Conservation (phyloP, 352 stramenopile genomes). For the Blastocystis sp. region DNA sequence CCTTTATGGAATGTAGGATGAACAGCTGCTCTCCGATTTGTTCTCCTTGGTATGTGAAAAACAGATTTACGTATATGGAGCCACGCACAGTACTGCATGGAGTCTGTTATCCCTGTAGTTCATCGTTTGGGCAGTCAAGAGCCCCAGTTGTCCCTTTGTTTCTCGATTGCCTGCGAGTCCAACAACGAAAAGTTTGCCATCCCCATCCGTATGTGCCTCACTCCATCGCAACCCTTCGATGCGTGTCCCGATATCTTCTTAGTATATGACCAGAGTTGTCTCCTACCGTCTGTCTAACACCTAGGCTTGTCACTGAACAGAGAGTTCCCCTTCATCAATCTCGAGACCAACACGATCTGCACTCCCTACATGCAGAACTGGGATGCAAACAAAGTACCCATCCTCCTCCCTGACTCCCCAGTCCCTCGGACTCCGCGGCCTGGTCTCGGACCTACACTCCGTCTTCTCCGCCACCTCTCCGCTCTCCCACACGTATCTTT, state of each 20-base stretch:
- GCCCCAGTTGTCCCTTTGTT: not conserved
- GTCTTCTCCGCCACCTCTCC: not conserved
- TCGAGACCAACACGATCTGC: not conserved
- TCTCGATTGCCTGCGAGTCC: slow-evolving; percentile 13
- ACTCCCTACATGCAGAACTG: not conserved
- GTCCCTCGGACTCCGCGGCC: not conserved
- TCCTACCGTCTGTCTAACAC: not conserved
- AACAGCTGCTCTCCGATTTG: not conserved
- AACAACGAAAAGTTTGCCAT: not conserved
- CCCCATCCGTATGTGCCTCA: not conserved
- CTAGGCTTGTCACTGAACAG: not conserved
- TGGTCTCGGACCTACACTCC: not conserved
- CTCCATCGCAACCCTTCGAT: not conserved
- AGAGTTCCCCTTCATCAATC: not conserved
- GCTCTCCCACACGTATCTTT: not conserved
- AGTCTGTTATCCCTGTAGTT: not conserved
- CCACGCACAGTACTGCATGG: not conserved
- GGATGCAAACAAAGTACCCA: not conserved
- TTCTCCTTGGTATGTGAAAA: not conserved
- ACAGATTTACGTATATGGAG: not conserved
- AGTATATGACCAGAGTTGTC: not conserved
- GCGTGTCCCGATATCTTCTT: slow-evolving; percentile 10
- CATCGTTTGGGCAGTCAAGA: not conserved
- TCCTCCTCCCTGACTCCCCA: too few species aligned
- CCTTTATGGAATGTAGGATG: not conserved